Evolutionary conservation across 2,329 filamentous ascomycete genomes (phyloP).

Genomic region (Cytospora piceae): DNA sequence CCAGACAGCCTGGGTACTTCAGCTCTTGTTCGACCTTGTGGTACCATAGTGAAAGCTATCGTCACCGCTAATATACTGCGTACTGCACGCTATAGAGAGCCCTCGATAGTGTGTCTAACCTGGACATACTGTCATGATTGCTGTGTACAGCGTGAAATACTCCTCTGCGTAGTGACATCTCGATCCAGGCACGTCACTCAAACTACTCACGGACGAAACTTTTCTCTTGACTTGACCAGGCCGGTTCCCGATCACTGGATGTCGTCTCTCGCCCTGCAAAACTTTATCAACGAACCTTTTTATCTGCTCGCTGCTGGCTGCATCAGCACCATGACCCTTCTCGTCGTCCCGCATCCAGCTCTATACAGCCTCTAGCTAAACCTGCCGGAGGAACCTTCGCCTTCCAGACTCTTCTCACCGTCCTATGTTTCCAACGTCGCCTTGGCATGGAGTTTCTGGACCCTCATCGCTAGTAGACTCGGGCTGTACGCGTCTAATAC

Average conservation of each 20-base stretch:
- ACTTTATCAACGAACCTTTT: not conserved
- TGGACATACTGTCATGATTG: too few species aligned
- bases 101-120: too few species aligned
- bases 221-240: not conserved
- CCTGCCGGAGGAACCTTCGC: too few species aligned
- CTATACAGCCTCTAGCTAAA: too few species aligned
- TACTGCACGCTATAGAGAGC: too few species aligned
- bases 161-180: not conserved
- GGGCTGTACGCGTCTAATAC: not conserved
- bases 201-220: not conserved
- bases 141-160: not conserved
- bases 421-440: not conserved
- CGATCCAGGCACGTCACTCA: not conserved
- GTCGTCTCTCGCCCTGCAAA: not conserved
- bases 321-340: not conserved
- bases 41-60: too few species aligned
- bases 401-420: not conserved
- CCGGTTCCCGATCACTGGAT: not conserved
- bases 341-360: too few species aligned
- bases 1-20: too few species aligned
- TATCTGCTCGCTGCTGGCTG: not conserved
- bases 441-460: not conserved
- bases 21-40: too few species aligned
- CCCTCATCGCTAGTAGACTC: not conserved
- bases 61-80: too few species aligned